Evolutionary conservation across 1,284 basidiomycete genomes (phyloP).

Genomic region (Thecaphora frezii): DNA sequence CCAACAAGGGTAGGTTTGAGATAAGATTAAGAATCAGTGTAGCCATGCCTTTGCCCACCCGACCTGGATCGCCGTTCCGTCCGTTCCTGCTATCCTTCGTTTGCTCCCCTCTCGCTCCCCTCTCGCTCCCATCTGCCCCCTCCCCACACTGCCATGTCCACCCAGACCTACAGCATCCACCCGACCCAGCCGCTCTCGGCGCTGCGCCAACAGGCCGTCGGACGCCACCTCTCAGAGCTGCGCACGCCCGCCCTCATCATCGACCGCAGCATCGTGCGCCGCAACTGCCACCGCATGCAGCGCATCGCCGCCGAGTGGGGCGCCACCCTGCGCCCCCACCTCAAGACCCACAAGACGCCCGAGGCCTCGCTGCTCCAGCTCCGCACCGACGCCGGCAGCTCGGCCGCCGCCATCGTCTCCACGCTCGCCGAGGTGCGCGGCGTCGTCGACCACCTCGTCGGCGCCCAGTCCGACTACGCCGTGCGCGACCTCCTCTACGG

Average conservation of each 20-base stretch:
- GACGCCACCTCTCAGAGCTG: conserved; percentile 63
- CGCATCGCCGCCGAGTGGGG: conserved; percentile 69
- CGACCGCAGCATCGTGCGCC: conserved; percentile 70
- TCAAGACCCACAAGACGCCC: conserved; percentile 79
- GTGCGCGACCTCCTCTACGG: conserved; percentile 73
- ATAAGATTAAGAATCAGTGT: no score
- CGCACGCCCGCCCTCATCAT: conserved; percentile 78
- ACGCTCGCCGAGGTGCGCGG: conserved; percentile 70
- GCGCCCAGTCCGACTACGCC: no score
- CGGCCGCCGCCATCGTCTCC: no score
- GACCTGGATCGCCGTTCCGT: no score
- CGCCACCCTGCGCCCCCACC: conserved; percentile 71
- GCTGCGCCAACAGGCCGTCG: conserved; percentile 10
- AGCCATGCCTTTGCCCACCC: no score
- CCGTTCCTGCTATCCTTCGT: no score
- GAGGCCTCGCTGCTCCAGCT: conserved; percentile 44
- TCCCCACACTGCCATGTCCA: no score
- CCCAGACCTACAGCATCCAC: no score
- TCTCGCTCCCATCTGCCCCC: no score
- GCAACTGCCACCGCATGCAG: conserved; percentile 75
- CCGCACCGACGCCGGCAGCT: conserved; percentile 11
- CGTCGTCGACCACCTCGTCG: conserved; percentile 64
- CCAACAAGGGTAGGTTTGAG: no score
- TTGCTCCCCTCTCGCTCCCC: no score
- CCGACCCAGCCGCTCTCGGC: no score